phyloP scores from a whole-genome alignment of 2,329 filamentous ascomycete species.

The Pseudogymnoascus sp. region DNA sequence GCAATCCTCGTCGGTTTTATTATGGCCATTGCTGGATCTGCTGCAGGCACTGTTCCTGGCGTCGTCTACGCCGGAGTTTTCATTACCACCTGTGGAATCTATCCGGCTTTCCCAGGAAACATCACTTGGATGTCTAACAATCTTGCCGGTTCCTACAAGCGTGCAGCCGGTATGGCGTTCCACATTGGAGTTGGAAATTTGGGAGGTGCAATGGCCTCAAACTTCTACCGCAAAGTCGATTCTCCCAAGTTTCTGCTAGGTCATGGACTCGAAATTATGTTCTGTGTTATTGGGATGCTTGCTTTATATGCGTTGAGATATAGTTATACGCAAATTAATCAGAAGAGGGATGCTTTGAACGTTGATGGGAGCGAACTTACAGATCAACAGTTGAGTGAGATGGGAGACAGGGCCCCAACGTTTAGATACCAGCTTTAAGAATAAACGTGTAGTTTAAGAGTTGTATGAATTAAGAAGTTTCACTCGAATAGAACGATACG shows the following conservation, averaged over 20 bases:
- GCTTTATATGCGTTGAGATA: constrained; percentile 31
- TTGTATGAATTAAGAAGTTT: too few relatives aligned
- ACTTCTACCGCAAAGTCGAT: constrained; percentile 38
- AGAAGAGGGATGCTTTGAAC: constrained; percentile 29
- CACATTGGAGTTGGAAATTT: constrained; percentile 37
- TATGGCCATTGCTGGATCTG: constrained; percentile 28
- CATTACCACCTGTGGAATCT: constrained; percentile 36
- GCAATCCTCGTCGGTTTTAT: constrained; percentile 35
- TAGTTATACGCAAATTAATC: constrained; percentile 40
- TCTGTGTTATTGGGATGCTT: constrained; percentile 38
- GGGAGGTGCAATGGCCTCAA: constrained; percentile 42
- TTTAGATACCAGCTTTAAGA: constrained; percentile 37
- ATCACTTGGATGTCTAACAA: constrained; percentile 39
- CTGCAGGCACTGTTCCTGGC: constrained; percentile 28
- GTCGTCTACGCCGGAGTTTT: constrained; percentile 40
- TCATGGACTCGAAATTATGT: constrained; percentile 42
- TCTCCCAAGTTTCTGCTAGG: constrained; percentile 42
- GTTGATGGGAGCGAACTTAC: constrained; percentile 30
- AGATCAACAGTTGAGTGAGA: constrained; percentile 36
- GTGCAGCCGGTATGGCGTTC: constrained; percentile 37
- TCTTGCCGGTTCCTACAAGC: constrained; percentile 33
- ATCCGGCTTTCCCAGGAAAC: constrained; percentile 37
- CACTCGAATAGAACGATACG: too few relatives aligned
- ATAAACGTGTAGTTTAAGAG: too few relatives aligned
- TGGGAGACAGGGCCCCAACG: constrained; percentile 43